Evolutionary conservation across 257 asterid genomes (phyloP).

Genomic region (Capsicum rhomboideum): DNA sequence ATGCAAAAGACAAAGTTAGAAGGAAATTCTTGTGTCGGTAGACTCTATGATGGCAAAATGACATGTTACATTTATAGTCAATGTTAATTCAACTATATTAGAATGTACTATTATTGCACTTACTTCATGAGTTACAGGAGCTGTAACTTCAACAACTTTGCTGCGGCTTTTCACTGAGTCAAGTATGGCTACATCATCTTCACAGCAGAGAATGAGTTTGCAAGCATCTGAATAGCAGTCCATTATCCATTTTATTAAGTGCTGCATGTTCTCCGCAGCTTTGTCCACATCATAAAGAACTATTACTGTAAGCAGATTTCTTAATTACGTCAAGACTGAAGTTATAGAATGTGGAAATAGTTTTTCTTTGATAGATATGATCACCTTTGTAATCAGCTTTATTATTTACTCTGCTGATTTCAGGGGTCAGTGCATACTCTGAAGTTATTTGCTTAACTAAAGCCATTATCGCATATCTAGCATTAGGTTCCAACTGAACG

Average conservation of each 20-base stretch:
- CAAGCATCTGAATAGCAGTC: slow-evolving; percentile 79
- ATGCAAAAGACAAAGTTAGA: neutral
- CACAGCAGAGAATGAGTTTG: slow-evolving; percentile 70
- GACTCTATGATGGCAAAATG: neutral
- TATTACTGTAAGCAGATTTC: slow-evolving; percentile 33
- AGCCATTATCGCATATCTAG: slow-evolving; percentile 63
- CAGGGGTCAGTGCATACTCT: slow-evolving; percentile 52
- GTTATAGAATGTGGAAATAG: neutral
- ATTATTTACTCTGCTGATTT: slow-evolving; percentile 38
- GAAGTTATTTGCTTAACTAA: slow-evolving; percentile 60
- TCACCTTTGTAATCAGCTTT: slow-evolving; percentile 68
- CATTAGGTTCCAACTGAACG: slow-evolving; percentile 51
- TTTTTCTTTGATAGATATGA: neutral
- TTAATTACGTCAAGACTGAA: neutral
- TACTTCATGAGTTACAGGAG: slow-evolving; percentile 64
- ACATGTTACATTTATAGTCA: neutral
- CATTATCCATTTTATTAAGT: slow-evolving; percentile 76
- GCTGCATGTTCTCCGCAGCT: slow-evolving; percentile 74
- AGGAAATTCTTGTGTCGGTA: neutral
- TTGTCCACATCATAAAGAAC: slow-evolving; percentile 73
- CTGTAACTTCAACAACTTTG: slow-evolving; percentile 47
- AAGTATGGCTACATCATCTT: slow-evolving; percentile 55
- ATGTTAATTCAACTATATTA: neutral
- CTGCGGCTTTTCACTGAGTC: slow-evolving; percentile 61
- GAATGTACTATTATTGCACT: slow-evolving; percentile 6